These are phyloP conservation scores for Vigna unguiculata DNA, from an alignment of 306 rosid genomes.

Conservation along the genomic window DNA sequence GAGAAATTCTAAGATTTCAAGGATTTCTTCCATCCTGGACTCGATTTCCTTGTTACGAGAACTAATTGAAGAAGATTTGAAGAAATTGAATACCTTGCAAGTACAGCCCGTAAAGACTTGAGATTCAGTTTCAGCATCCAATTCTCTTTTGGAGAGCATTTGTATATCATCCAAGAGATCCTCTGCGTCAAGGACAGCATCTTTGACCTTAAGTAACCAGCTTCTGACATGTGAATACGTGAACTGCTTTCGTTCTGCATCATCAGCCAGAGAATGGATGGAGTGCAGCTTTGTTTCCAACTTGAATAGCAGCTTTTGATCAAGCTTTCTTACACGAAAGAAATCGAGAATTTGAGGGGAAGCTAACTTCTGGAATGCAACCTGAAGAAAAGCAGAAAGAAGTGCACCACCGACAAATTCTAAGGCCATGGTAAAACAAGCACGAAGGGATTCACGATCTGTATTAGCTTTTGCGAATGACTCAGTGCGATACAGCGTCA, in stretches of 20 bases:
- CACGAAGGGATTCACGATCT: too few relatives aligned
- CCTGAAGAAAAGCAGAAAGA: slow-evolving; percentile 7
- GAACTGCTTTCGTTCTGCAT: too few relatives aligned
- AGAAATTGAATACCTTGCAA: not conserved
- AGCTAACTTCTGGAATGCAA: not conserved
- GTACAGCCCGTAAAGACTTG: too few relatives aligned
- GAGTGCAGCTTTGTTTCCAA: not conserved
- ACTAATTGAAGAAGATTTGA: not conserved
- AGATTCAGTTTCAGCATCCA: not conserved
- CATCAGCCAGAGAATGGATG: not conserved
- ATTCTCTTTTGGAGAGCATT: too few relatives aligned
- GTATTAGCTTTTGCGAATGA: too few relatives aligned
- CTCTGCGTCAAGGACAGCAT: too few relatives aligned
- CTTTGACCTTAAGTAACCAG: too few relatives aligned
- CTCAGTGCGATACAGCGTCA: too few relatives aligned
- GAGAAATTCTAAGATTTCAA: not conserved
- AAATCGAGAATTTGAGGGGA: not conserved
- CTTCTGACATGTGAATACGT: too few relatives aligned
- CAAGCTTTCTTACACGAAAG: not conserved
- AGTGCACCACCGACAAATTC: slow-evolving; percentile 5
- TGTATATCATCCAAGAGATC: too few relatives aligned
- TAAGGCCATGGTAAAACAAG: not conserved
- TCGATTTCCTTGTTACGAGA: not conserved
- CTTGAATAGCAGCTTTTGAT: too few relatives aligned
- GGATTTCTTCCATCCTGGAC: not conserved